Evolutionary conservation across 148 eudicot species (phyloP), one percentile per base, ranked within the genome.

Genomic region (Silene conica): DNA sequence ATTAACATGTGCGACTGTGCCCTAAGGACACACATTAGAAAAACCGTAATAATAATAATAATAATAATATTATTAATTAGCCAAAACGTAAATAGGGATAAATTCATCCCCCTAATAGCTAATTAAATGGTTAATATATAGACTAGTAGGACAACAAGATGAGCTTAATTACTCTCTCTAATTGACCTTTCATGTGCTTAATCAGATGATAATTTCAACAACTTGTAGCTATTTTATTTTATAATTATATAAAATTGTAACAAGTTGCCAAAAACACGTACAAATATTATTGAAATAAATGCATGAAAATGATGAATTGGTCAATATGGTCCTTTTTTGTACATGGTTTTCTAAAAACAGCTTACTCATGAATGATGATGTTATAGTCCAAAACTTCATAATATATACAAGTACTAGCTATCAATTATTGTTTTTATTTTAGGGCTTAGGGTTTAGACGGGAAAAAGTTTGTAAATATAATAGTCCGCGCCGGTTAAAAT

Each of bases 91-190:
- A 72, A 41, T 43, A 77, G 65, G 71, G 28, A 4, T 62, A 25
- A 48, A 55, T 72, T 45, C 65, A 77, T 64, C 69, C 61, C 72
- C 74, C 69, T 46, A 69, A 16, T 59, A 38, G 54, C n/a, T 31
- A 70, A 76, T 26, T 59, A 46, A 52, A 26, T 19, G 38, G 15
- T 13, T 7, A 57, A 67, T 9, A 54, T 54, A 13, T 74, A 61
- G 64, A 61, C 34, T 61, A 21, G 26, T 61, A 61, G 64, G 64
- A 23, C 64, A 20, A 10, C 63, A 28, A 22, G 21, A 12, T 41
- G 11, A 58, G 22, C 72, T 57, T 57, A 68, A 63, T 63, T 62
- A 62, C 62, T 20, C 20, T 18, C 18, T 21, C 41, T 67, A n/a
- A n/a, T 25, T 16, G 48, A 54, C 14, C 60, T 3, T 54, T 50